Base-by-base conservation (phyloP, 129 eudicot genomes). In the Flaveria linearis region DNA sequence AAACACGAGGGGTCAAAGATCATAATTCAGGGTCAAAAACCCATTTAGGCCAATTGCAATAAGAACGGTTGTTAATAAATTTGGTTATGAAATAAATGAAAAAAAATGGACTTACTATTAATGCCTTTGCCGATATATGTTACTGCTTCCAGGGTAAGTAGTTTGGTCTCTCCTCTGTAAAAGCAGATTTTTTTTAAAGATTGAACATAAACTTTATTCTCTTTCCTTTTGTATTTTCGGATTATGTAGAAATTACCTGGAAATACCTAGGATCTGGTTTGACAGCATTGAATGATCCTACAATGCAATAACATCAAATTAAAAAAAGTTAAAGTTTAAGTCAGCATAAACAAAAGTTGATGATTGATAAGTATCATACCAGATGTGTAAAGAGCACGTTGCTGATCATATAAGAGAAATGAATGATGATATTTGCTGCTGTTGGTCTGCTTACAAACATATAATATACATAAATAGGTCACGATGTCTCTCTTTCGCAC, bases 91-190 rank as follows among this genome's bases (percentile, higher is more conserved):
- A 67, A 50, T 0, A 43, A 43, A 10, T 43, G 13, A 43, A 43
- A 74, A 71, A 56, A 52, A 0, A 53, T 72, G 11, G 20, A 84
- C 89, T 77, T 76, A 88, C 89, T 68, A 76, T 81, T 83, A 66
- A 74, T 18, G 79, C 79, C 13, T 73, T 55, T 28, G 33, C 18
- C 78, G 79, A 68, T 81, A 81, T 41, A 74, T 14, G 45, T 57
- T 79, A 64, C 68, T 64, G 68, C 77, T 79, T 73, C 86, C 88
- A 76, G 64, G 76, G 85, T 82, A 80, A 57, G 85, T 78, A 73
- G 74, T 51, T 55, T 73, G 80, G 57, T 82, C 86, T 79, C 88
- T 79, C 53, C 63, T 62, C 91, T 87, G 82, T 78, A 78, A 78
- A 75, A 64, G 13, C 61, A 1, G 51, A 26, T n/a, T 3, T 39